A percentile compares a stretch with the other conserved stretches of the same genome.
phyloP scores from a whole-genome alignment of 2,329 filamentous ascomycete species.

The Penicillium sp. region DNA sequence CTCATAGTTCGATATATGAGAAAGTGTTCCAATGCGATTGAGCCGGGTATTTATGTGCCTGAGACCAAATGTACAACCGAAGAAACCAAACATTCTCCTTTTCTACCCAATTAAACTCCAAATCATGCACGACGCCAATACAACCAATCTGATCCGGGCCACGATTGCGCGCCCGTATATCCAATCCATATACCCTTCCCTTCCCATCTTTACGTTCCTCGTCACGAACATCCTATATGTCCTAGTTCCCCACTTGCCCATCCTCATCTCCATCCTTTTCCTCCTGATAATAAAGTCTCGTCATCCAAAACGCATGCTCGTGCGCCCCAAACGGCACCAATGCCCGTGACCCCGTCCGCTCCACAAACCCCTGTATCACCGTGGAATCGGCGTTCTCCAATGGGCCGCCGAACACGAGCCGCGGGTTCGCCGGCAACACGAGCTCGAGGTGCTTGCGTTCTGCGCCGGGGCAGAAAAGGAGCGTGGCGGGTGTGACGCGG shows the following conservation, averaged over 20 bases:
- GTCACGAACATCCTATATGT: no score
- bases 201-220: neutral
- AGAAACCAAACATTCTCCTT: no score
- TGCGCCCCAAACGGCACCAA: constrained; percentile 32
- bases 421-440: constrained; percentile 51
- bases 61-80: no score
- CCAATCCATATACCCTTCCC: no score
- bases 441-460: constrained; percentile 52
- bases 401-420: constrained; percentile 57
- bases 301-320: constrained; percentile 40
- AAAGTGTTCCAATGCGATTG: no score
- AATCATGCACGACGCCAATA: no score
- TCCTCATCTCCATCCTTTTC: constrained; percentile 3
- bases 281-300: constrained; percentile 33
- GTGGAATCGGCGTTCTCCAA: constrained; percentile 34
- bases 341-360: constrained; percentile 21
- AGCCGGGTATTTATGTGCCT: no score
- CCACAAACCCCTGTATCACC: constrained; percentile 21
- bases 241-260: neutral
- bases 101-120: no score
- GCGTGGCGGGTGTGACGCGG: constrained; percentile 47
- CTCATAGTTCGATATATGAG: no score
- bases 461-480: constrained; percentile 62
- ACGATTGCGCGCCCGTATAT: no score
- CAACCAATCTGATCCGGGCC: no score